Evolutionary conservation across 495 filamentous ascomycete genomes (phyloP), one percentile per base, ranked within the genome.

Genomic region (Penicillium odoratum): DNA sequence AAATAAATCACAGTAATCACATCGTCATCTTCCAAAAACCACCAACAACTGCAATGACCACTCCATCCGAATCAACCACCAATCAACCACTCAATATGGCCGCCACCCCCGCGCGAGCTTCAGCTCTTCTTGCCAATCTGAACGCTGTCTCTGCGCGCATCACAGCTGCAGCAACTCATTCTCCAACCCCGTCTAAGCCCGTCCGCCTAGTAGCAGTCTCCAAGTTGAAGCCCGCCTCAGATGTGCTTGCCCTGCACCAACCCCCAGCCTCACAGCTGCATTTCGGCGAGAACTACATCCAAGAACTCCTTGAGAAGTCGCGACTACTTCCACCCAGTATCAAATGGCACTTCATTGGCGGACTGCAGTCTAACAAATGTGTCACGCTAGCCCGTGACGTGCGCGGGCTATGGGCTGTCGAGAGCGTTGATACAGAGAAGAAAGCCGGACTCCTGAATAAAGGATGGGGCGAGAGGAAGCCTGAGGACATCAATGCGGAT

Each of bases 251-350:
- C 49, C 81, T 98, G 3, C 88, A 95, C 76, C 75, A 84, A 56
- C 63, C 80, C 1, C 78, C 81, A 0, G 70, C 77, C 18, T 47
- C 65, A 0, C 93, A 96, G 43, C 62, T 78, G 50, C 92, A 98
- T 74, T 97, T 97, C 72, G 94, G 94, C 60, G 94, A 98, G 74
- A 98, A 98, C 77, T 98, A 98, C 78, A 81, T 89, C 13, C 92
- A 97, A 75, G 94, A 98, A 69, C 85, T 98, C 43, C 76, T 83
- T 49, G 85, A 93, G 70, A 98, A 98, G 74, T 88, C 92, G 10
- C 77, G 81, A 9, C 64, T 92, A 18, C 83, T 98, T 5, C 94
- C 94, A 0, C 85, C 89, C 0, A 81, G 76, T 18, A 89, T 98
- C 54, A 79, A 82, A 53, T 98, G 94, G 94, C 94, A 98, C 68